These are phyloP conservation scores for Mycena belliarum DNA, from an alignment of 768 basidiomycete species.

Conservation along the genomic window DNA sequence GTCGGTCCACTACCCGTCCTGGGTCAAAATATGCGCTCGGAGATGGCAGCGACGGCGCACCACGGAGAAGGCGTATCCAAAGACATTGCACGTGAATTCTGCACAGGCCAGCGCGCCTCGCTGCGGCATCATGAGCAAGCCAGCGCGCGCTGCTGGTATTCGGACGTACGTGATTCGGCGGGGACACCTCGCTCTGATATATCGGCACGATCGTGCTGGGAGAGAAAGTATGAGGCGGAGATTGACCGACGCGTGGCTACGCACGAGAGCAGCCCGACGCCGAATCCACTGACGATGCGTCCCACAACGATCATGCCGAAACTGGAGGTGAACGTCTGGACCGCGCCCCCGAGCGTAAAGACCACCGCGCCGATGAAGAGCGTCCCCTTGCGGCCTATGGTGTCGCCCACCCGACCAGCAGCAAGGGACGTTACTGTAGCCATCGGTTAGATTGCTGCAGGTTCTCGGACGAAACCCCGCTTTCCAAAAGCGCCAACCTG, in stretches of 20 bases:
- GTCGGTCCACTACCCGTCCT: slow-evolving; percentile 77
- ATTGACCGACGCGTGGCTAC: slow-evolving; percentile 28
- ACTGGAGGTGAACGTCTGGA: slow-evolving; percentile 81
- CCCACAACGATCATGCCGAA: slow-evolving; percentile 82
- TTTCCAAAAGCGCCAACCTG: slow-evolving; percentile 4
- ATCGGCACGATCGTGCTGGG: slow-evolving; percentile 89
- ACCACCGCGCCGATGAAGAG: slow-evolving; percentile 81
- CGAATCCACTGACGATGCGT: slow-evolving; percentile 80
- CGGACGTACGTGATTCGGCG: slow-evolving; percentile 74
- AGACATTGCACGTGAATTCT: slow-evolving; percentile 91
- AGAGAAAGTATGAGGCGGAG: slow-evolving; percentile 5
- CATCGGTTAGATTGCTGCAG: background rate
- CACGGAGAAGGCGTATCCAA: slow-evolving; percentile 87
- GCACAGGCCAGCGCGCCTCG: slow-evolving; percentile 90
- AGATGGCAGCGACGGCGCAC: slow-evolving; percentile 45
- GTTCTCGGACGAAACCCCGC: background rate
- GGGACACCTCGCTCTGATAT: slow-evolving; percentile 94
- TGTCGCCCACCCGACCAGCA: slow-evolving; percentile 85
- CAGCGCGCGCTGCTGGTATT: background rate
- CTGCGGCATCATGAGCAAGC: slow-evolving; percentile 37
- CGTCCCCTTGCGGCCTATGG: slow-evolving; percentile 80
- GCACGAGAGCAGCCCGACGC: slow-evolving; percentile 86
- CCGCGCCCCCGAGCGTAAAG: slow-evolving; percentile 83
- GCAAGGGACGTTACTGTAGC: slow-evolving; percentile 43
- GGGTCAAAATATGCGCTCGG: background rate